Evolutionary conservation across 1,284 basidiomycete genomes (phyloP).

Genomic region (Mycena citricolor): DNA sequence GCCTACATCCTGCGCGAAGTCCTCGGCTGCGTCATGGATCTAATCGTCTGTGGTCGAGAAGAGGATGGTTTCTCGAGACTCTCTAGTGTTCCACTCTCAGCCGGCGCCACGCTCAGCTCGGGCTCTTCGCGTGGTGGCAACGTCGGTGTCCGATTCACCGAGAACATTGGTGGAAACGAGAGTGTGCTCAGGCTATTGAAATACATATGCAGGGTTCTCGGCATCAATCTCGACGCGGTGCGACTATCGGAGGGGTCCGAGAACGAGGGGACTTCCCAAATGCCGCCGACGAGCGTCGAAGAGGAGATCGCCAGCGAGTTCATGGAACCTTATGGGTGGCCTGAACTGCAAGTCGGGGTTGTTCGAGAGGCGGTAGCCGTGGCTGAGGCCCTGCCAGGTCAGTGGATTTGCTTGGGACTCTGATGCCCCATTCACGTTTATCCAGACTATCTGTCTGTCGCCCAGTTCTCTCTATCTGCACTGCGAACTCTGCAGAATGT

Average conservation of each 20-base stretch:
- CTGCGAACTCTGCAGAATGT: slow-evolving; percentile 68
- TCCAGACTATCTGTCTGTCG: slow-evolving; percentile 72
- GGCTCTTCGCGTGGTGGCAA: slow-evolving; percentile 44
- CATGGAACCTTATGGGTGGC: slow-evolving; percentile 80
- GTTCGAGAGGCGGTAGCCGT: slow-evolving; percentile 89
- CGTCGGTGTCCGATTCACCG: slow-evolving; percentile 69
- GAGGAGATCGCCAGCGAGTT: slow-evolving; percentile 40
- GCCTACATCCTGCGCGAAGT: slow-evolving; percentile 83
- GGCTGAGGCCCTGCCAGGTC: slow-evolving; percentile 89
- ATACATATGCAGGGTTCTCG: slow-evolving; percentile 74
- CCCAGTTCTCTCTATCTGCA: slow-evolving; percentile 77
- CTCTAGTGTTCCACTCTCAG: slow-evolving; percentile 42
- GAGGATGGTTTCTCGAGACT: slow-evolving; percentile 50
- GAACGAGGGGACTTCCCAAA: slow-evolving; percentile 18
- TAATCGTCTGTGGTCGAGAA: slow-evolving; percentile 77
- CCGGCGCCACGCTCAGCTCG: slow-evolving; percentile 34
- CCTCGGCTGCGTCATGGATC: slow-evolving; percentile 74
- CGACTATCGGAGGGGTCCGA: slow-evolving; percentile 41
- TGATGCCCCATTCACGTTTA: slow-evolving; percentile 10
- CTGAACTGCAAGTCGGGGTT: slow-evolving; percentile 88
- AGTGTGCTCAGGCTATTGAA: slow-evolving; percentile 74
- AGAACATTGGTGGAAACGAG: slow-evolving; percentile 75
- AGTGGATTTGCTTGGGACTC: no score
- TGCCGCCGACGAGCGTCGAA: slow-evolving; percentile 26
- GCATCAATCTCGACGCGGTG: slow-evolving; percentile 74